Evolutionary conservation across 2,329 filamentous ascomycete species (phyloP).

Genomic region (Zymoseptoria tritici): DNA sequence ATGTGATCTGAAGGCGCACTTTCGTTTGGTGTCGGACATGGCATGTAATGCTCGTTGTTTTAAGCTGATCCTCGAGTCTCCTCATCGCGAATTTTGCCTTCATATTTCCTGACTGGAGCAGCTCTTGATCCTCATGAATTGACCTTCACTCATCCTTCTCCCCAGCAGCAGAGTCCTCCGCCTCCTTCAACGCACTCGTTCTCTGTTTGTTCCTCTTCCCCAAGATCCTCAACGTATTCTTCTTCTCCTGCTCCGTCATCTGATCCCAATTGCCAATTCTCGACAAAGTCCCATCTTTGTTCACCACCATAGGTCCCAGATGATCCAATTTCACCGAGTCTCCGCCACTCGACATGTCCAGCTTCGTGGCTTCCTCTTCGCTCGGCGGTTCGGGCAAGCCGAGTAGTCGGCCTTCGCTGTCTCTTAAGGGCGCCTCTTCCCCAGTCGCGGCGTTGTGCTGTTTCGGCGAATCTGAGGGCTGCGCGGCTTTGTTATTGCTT

Average conservation of each 20-base stretch:
- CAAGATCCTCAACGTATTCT: constrained; percentile 60
- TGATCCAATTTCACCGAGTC: constrained; percentile 54
- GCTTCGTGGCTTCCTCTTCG: constrained; percentile 24
- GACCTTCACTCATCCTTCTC: background rate
- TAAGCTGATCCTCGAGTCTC: no score
- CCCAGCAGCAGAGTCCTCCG: constrained; percentile 16
- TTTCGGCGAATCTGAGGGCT: background rate
- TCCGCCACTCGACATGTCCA: constrained; percentile 29
- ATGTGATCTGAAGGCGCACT: no score
- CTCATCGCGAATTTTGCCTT: no score
- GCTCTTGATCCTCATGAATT: no score
- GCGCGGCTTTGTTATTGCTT: background rate
- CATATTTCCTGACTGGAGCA: no score
- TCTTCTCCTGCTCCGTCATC: constrained; percentile 61
- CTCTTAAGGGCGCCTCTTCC: background rate
- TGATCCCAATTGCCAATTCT: constrained; percentile 66
- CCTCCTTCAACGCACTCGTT: constrained; percentile 47
- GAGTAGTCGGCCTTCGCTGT: constrained; percentile 7
- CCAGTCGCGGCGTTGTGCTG: background rate
- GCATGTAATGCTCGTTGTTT: no score
- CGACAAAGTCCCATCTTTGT: constrained; percentile 62
- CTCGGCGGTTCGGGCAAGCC: constrained; percentile 19
- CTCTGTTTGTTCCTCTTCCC: constrained; percentile 61
- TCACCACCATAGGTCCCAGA: constrained; percentile 67
- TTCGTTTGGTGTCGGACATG: no score